Conservation (phyloP, 495 filamentous ascomycete genomes). For the Gamarada debralockiae region DNA sequence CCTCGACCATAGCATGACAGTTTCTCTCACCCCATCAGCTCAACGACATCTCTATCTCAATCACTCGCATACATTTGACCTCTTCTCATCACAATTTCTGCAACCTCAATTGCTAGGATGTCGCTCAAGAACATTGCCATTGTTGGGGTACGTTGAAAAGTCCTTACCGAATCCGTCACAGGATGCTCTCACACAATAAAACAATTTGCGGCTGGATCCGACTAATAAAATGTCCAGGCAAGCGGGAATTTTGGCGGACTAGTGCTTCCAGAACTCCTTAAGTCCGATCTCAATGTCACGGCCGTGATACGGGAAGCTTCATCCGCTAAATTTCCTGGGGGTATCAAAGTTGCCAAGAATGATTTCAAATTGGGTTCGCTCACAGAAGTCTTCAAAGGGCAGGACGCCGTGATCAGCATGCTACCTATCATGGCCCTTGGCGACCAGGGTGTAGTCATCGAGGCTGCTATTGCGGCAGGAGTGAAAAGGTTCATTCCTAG, state of each 20-base stretch:
- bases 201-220: neutral
- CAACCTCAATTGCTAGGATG: conserved; percentile 3
- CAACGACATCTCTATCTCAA: neutral
- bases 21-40: neutral
- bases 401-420: conserved; percentile 56
- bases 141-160: conserved; percentile 8
- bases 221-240: conserved; percentile 4
- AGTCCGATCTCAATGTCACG: conserved; percentile 53
- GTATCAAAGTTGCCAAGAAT: conserved; percentile 37
- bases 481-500: conserved; percentile 61
- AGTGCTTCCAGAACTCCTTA: conserved; percentile 50
- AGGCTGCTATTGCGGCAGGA: conserved; percentile 54
- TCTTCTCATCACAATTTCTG: neutral
- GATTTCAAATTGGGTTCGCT: conserved; percentile 55
- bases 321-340: conserved; percentile 31
- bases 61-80: neutral
- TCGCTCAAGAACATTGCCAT: conserved; percentile 9
- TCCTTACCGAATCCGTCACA: neutral
- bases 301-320: conserved; percentile 48
- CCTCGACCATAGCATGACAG: neutral
- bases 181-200: conserved; percentile 1
- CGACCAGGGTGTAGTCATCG: conserved; percentile 46
- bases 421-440: conserved; percentile 34
- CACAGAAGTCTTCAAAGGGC: conserved; percentile 41
- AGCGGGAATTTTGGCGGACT: conserved; percentile 53